Evolutionary conservation across 139 green algal genomes (phyloP).

Genomic region (Edaphochlamys debaryana): DNA sequence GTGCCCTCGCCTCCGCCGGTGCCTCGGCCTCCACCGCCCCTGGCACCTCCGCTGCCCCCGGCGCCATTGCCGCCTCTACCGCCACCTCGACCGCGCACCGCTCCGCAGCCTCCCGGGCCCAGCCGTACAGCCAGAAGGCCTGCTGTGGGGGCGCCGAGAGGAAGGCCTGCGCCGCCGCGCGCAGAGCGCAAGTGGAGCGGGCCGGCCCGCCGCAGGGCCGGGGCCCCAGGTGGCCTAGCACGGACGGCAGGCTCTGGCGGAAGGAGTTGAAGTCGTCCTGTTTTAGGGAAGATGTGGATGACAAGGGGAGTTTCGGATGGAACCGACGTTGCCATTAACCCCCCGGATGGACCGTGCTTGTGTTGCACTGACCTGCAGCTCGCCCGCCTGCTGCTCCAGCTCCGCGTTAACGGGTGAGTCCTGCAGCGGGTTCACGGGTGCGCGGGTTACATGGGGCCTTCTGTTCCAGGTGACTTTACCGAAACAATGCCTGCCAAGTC

Average conservation of each 20-base stretch:
- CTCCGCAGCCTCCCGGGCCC: slow-evolving; percentile 42
- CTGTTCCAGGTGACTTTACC: too few relatives aligned
- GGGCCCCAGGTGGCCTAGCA: not conserved
- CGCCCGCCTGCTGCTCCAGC: not conserved
- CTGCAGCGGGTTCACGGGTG: not conserved
- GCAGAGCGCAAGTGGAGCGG: not conserved
- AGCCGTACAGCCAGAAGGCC: slow-evolving; percentile 50
- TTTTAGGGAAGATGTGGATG: not conserved
- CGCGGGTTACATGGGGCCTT: not conserved
- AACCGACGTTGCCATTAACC: not conserved
- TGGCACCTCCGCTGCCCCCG: not conserved
- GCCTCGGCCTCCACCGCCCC: too few relatives aligned
- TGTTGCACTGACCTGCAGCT: slow-evolving; percentile 9
- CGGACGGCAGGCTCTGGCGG: not conserved
- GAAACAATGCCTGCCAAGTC: not conserved
- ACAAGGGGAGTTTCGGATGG: not conserved
- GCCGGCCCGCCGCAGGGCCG: too few relatives aligned
- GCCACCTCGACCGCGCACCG: slow-evolving; percentile 28
- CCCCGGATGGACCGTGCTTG: too few relatives aligned
- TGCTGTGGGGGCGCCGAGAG: not conserved
- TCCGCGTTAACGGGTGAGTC: not conserved
- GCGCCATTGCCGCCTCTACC: not conserved
- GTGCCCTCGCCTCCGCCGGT: not conserved
- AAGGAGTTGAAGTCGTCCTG: slow-evolving; percentile 36
- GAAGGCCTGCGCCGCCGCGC: not conserved